Evolutionary conservation across 2,329 filamentous ascomycete genomes (phyloP).

Genomic region (Malbranchea zuffiana): DNA sequence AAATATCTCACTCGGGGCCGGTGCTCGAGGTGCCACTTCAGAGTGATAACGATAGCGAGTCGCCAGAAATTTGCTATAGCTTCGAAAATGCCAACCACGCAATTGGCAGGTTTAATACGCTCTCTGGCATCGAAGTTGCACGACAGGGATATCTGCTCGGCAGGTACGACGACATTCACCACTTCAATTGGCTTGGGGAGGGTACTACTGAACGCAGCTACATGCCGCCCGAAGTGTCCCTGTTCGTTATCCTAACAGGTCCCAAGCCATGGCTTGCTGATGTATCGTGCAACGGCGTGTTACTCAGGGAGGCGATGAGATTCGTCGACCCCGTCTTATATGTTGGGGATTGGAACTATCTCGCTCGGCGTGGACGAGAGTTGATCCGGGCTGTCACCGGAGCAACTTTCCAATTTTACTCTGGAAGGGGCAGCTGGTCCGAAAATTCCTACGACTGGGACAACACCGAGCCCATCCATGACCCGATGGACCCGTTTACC

Average conservation of each 20-base stretch:
- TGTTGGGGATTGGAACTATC: slow-evolving; percentile 5
- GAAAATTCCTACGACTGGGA: slow-evolving; percentile 8
- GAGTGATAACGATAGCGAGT: no score
- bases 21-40: no score
- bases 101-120: no score
- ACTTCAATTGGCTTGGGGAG: slow-evolving; percentile 15
- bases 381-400: slow-evolving; percentile 13
- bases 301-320: slow-evolving; percentile 12
- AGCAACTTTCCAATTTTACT: slow-evolving; percentile 12
- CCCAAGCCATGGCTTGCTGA: slow-evolving; percentile 11
- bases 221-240: slow-evolving; percentile 14
- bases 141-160: neutral
- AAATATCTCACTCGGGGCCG: no score
- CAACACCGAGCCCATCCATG: slow-evolving; percentile 5
- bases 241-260: slow-evolving; percentile 9
- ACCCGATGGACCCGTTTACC: slow-evolving; percentile 2
- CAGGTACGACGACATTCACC: slow-evolving; percentile 9
- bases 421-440: slow-evolving; percentile 10
- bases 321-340: slow-evolving; percentile 15
- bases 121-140: neutral
- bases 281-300: neutral
- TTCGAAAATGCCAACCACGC: no score
- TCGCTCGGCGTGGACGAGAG: slow-evolving; percentile 3
- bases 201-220: slow-evolving; percentile 10
- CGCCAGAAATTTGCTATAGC: no score